phyloP scores from a whole-genome alignment of 495 filamentous ascomycete genomes.

The Penicillium steckii region DNA sequence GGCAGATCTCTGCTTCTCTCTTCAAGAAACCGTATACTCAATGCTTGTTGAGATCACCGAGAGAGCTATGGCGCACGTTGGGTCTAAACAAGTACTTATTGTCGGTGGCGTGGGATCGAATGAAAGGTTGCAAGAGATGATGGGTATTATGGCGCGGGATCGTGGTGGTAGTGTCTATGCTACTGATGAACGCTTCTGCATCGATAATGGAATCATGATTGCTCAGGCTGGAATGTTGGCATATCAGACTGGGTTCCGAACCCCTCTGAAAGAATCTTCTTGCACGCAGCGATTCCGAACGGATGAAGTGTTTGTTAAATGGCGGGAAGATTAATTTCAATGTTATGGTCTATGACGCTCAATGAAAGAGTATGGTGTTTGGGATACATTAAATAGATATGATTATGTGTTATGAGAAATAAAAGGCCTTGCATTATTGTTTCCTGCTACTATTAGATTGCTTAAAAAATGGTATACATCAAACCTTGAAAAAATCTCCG shows the following conservation, averaged over 20 bases:
- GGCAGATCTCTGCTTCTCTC: constrained; percentile 88
- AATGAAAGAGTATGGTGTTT: background rate
- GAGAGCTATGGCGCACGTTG: constrained; percentile 96
- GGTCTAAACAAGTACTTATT: constrained; percentile 84
- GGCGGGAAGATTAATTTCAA: constrained; percentile 59
- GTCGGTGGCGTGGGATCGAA: constrained; percentile 99
- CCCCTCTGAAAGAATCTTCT: constrained; percentile 74
- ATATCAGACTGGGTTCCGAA: constrained; percentile 74
- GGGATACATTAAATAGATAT: background rate
- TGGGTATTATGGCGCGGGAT: constrained; percentile 92
- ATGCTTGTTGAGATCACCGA: constrained; percentile 99
- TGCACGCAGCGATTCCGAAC: constrained; percentile 95
- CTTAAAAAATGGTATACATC: no score
- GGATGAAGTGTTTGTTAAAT: constrained; percentile 89
- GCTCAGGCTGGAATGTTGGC: constrained; percentile 91
- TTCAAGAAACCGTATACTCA: constrained; percentile 92
- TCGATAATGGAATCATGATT: constrained; percentile 99
- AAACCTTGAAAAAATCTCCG: no score
- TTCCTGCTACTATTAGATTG: no score
- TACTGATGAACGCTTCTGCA: constrained; percentile 96
- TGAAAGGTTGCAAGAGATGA: constrained; percentile 95
- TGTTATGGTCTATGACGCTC: background rate
- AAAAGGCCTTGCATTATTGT: no score
- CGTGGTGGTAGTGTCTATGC: constrained; percentile 88
- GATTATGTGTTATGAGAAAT: constrained; percentile 24